A percentile compares a stretch with the other conserved stretches of the same genome.
These are phyloP conservation scores for Suhomyces tanzawaensis DNA, from an alignment of 805 yeast genomes.

Conservation along the genomic window DNA sequence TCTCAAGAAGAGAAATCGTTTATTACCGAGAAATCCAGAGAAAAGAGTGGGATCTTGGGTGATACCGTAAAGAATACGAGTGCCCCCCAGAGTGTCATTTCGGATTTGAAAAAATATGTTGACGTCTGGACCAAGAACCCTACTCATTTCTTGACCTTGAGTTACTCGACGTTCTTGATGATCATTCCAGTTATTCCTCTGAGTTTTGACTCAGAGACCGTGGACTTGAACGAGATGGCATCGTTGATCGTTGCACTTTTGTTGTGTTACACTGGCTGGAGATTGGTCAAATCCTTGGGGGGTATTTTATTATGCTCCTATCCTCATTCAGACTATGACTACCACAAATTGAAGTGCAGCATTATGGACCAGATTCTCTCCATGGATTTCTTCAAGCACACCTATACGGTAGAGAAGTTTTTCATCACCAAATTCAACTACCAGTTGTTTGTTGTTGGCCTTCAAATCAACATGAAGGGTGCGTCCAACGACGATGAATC, in stretches of 20 bases:
- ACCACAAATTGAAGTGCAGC: constrained; percentile 31
- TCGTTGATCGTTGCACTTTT: constrained; percentile 45
- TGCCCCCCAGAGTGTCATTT: not conserved
- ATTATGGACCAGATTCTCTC: constrained; percentile 46
- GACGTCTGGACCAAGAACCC: constrained; percentile 34
- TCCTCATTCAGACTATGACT: constrained; percentile 45
- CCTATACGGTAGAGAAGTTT: constrained; percentile 48
- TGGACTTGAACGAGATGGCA: constrained; percentile 45
- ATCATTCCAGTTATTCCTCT: constrained; percentile 40
- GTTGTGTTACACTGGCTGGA: constrained; percentile 51
- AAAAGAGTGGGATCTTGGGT: constrained; percentile 7
- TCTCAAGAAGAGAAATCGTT: constrained; percentile 14
- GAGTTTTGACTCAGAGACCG: constrained; percentile 24
- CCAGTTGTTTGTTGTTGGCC: constrained; percentile 54
- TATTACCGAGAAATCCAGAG: not conserved
- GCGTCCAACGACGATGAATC: constrained; percentile 71
- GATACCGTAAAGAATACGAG: not conserved
- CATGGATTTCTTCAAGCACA: constrained; percentile 51
- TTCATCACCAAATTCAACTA: constrained; percentile 63
- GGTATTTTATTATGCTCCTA: constrained; percentile 52
- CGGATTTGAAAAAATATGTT: constrained; percentile 11
- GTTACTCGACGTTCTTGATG: constrained; percentile 40
- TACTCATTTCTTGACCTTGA: constrained; percentile 45
- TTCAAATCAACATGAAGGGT: constrained; percentile 60
- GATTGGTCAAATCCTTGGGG: constrained; percentile 49